Conservation (phyloP, 164 flowering plant genomes). For the Magnolia kwangsiensis region DNA sequence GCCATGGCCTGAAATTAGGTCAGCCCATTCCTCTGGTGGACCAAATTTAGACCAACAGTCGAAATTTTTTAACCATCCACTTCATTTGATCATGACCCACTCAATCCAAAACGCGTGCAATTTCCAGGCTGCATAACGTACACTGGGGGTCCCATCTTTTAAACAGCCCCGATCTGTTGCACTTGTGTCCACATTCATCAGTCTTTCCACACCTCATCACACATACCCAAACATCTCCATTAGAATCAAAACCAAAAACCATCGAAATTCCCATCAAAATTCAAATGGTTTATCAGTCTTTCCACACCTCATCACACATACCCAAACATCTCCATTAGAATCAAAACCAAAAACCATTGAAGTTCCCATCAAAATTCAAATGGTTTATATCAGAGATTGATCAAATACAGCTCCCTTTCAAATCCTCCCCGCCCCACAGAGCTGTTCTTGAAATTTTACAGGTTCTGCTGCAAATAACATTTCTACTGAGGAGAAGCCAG, state of each 20-base stretch:
- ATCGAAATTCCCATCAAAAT: no score
- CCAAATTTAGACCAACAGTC: no score
- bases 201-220: background rate
- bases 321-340: background rate
- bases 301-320: background rate
- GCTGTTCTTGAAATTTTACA: constrained; percentile 25
- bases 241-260: no score
- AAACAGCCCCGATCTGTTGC: no score
- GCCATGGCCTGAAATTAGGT: no score
- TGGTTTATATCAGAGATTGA: background rate
- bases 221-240: background rate
- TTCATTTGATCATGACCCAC: no score
- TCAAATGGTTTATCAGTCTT: background rate
- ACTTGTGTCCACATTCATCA: background rate
- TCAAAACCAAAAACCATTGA: background rate
- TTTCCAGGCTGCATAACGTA: no score
- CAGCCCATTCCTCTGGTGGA: no score
- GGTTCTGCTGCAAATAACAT: constrained; percentile 90
- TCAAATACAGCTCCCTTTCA: background rate
- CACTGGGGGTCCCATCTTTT: no score
- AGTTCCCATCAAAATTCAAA: constrained; percentile 3
- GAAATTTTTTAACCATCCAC: no score
- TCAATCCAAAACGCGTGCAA: no score
- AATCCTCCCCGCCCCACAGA: background rate
- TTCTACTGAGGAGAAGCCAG: constrained; percentile 87